Percentiles rank a stretch among this genome's conserved stretches.
These are phyloP conservation scores for Pleurotus cornucopiae DNA, from an alignment of 768 basidiomycete species.

Conservation along the genomic window DNA sequence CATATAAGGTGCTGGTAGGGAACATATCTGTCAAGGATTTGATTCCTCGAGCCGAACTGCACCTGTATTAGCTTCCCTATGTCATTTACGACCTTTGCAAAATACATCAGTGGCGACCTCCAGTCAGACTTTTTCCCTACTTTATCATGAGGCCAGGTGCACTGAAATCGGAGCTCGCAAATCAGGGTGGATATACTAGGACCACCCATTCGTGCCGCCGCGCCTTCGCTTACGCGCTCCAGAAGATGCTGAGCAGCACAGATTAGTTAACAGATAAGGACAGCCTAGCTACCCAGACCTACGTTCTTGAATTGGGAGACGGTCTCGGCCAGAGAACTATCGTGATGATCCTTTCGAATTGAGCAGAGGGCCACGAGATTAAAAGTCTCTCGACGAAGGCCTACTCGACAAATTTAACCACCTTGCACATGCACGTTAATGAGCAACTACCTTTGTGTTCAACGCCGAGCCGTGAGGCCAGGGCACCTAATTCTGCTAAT, in stretches of 20 bases:
- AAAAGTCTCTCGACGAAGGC: conserved; percentile 35
- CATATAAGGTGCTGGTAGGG: conserved; percentile 58
- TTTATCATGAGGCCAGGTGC: not conserved
- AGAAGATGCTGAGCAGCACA: not conserved
- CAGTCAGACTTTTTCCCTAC: no score
- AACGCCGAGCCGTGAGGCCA: conserved; percentile 10
- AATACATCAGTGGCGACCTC: no score
- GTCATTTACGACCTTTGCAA: conserved; percentile 13
- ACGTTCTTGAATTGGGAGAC: not conserved
- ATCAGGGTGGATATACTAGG: not conserved
- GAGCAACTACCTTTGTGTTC: not conserved
- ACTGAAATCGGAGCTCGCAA: not conserved
- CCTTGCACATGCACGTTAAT: no score
- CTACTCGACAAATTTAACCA: conserved; percentile 16
- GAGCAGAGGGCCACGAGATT: conserved; percentile 30
- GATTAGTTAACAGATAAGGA: not conserved
- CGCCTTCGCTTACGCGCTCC: not conserved
- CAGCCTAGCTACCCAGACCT: not conserved
- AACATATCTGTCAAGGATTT: conserved; percentile 40
- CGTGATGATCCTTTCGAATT: not conserved
- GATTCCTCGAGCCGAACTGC: conserved; percentile 26
- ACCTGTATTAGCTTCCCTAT: conserved; percentile 35
- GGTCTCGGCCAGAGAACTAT: not conserved
- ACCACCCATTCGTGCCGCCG: not conserved
- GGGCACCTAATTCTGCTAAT: conserved; percentile 14